Conservation (phyloP, 2,329 filamentous ascomycete species). For the Talaromyces sp. region DNA sequence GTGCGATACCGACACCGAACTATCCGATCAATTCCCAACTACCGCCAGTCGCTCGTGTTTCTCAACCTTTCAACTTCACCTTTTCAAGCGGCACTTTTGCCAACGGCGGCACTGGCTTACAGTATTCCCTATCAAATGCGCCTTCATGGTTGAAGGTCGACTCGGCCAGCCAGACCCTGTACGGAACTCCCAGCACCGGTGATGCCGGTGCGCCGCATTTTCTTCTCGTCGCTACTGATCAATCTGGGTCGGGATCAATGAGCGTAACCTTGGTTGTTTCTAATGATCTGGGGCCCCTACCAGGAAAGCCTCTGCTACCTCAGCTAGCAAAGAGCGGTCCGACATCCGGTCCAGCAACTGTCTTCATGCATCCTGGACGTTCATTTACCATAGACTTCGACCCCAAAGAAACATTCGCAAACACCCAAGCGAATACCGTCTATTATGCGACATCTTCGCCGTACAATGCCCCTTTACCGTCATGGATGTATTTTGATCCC, state of each 20-base stretch:
- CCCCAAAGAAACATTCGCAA: slow-evolving; percentile 59
- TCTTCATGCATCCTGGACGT: slow-evolving; percentile 38
- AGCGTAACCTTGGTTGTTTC: slow-evolving; percentile 69
- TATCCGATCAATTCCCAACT: slow-evolving; percentile 84
- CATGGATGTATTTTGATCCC: slow-evolving; percentile 76
- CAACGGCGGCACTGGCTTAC: slow-evolving; percentile 53
- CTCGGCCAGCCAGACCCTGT: slow-evolving; percentile 60
- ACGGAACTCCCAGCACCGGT: slow-evolving; percentile 61
- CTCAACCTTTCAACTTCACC: slow-evolving; percentile 47
- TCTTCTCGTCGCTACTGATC: slow-evolving; percentile 66
- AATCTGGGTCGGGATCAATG: slow-evolving; percentile 59
- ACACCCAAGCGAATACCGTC: slow-evolving; percentile 51
- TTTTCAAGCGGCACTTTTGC: slow-evolving; percentile 63
- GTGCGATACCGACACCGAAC: slow-evolving; percentile 40
- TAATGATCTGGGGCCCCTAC: slow-evolving; percentile 36
- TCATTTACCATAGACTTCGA: slow-evolving; percentile 69
- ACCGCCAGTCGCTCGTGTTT: slow-evolving; percentile 70
- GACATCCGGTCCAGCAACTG: slow-evolving; percentile 37
- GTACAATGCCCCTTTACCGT: slow-evolving; percentile 71
- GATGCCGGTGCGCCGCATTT: slow-evolving; percentile 60
- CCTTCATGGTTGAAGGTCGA: slow-evolving; percentile 75
- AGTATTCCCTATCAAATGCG: slow-evolving; percentile 62
- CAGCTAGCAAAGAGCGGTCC: slow-evolving; percentile 36
- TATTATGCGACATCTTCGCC: slow-evolving; percentile 76
- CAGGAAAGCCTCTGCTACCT: slow-evolving; percentile 33